Evolutionary conservation across 106 monocot genomes (phyloP).

Genomic region (Agapanthus africanus): DNA sequence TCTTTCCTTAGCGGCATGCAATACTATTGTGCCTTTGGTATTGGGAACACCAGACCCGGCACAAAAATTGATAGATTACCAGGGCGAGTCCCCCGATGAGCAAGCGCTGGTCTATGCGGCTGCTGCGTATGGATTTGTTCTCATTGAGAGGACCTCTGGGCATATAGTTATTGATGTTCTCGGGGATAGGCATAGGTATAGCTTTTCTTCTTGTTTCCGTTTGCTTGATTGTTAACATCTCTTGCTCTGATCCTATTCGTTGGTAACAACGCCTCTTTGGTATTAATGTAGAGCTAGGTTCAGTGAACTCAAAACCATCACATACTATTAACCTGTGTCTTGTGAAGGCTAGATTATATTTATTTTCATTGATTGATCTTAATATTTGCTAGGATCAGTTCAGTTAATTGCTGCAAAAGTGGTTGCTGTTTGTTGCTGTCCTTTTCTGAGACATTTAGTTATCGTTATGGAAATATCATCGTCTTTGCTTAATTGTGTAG

Average conservation of each 20-base stretch:
- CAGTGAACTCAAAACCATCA: neutral
- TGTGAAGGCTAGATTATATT: neutral
- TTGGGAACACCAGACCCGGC: constrained; percentile 38
- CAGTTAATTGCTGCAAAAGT: too few relatives aligned
- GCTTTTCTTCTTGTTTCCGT: neutral
- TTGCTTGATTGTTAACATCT: neutral
- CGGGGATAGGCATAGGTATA: constrained; percentile 66
- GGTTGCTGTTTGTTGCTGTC: too few relatives aligned
- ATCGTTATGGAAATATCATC: too few relatives aligned
- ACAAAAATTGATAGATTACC: constrained; percentile 70
- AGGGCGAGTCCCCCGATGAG: constrained; percentile 95
- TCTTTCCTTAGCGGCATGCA: constrained; percentile 70
- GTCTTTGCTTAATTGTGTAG: too few relatives aligned
- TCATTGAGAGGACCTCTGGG: constrained; percentile 71
- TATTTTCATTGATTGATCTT: neutral
- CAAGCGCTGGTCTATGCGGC: constrained; percentile 89
- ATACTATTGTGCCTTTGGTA: constrained; percentile 78
- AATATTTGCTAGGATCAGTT: too few relatives aligned
- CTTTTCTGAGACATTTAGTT: too few relatives aligned
- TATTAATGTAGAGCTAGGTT: neutral
- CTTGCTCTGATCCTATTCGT: neutral
- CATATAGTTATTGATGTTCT: constrained; percentile 67
- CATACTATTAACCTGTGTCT: too few relatives aligned
- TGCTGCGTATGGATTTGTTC: constrained; percentile 86
- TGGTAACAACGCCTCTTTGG: neutral